Base-by-base conservation (phyloP, 805 yeast genomes). In the Danielia reshetovae region DNA sequence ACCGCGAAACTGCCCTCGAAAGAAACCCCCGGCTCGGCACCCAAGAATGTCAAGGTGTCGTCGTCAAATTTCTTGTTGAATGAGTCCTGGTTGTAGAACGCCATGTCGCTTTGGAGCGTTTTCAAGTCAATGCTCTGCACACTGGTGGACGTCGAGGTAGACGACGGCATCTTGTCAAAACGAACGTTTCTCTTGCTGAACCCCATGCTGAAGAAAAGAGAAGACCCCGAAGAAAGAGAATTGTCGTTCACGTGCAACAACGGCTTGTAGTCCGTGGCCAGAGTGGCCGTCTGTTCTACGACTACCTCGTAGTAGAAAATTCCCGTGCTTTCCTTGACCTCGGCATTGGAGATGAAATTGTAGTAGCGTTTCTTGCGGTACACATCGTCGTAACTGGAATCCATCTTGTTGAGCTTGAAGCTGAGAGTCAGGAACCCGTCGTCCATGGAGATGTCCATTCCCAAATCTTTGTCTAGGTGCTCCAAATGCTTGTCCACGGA, bases 261-360 rank as follows among this genome's bases (percentile, higher is more conserved):
- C 3, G 70, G 64, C 18, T 49, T 52, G 42, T 44, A 50, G 24
- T 50, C 49, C 0, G 68, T 56, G 9, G 60, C 50, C n/a, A 42
- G 48, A 2, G 68, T 55, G 18, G 58, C 49, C 11, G 50, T 54
- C 43, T 68, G 73, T 30, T 46, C 52, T 9, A 66, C 51, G 35
- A 57, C 60, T 4, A 63, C 57, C 39, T 68, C 73, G 41, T 65
- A 68, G 41, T 68, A 68, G 43, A 52, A 68, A 1, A 68, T 40
- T 2, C 73, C 72, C 2, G 59, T 49, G 3, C 59, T 46, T 3
- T 61, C 49, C 12, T 44, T 39, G 5, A 67, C 52, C 4, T 61
- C 57, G 32, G 58, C 57, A 36, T 68, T 64, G 10, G 67, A 43
- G 16, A 68, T 57, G 42, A 68, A 67, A 44, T 67, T 67, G 45